Conservation (phyloP, 169 alveolate species). For the Plasmodium reichenowi region DNA sequence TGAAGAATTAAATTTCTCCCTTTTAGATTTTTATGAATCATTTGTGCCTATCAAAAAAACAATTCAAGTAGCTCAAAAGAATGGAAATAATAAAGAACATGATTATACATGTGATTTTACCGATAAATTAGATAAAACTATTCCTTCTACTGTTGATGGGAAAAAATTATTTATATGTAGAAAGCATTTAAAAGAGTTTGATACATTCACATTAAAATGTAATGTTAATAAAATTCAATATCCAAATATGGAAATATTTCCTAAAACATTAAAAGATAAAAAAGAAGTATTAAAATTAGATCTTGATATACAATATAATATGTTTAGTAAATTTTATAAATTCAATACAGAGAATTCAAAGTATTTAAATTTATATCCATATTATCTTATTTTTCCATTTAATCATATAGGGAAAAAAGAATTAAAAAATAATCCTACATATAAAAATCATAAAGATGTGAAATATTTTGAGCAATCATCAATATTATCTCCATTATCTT, state of each 20-base stretch:
- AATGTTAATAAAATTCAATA: not conserved
- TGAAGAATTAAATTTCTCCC: conserved; percentile 40
- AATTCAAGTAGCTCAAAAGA: conserved; percentile 7
- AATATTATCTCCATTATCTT: not conserved
- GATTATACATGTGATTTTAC: conserved; percentile 58
- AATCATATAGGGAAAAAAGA: conserved; percentile 33
- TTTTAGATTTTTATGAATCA: conserved; percentile 22
- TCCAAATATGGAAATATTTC: conserved; percentile 21
- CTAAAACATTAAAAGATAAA: conserved; percentile 10
- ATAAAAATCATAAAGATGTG: conserved; percentile 15
- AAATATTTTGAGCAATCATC: conserved; percentile 20
- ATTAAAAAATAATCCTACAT: conserved; percentile 36
- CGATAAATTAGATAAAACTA: conserved; percentile 8
- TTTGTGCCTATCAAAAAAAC: conserved; percentile 24
- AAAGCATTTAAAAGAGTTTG: conserved; percentile 57
- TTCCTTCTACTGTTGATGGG: not conserved
- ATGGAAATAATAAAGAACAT: not conserved
- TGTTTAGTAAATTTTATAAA: conserved; percentile 15
- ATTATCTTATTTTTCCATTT: conserved; percentile 13
- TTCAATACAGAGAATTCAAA: not conserved
- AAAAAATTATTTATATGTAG: conserved; percentile 49
- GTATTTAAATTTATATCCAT: conserved; percentile 27
- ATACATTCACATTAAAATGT: conserved; percentile 34
- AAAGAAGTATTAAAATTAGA: conserved; percentile 17
- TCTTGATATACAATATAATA: conserved; percentile 9